These are phyloP conservation scores for Arthrobotrys entomopaga DNA, from an alignment of 2,329 filamentous ascomycete species.

Conservation along the genomic window DNA sequence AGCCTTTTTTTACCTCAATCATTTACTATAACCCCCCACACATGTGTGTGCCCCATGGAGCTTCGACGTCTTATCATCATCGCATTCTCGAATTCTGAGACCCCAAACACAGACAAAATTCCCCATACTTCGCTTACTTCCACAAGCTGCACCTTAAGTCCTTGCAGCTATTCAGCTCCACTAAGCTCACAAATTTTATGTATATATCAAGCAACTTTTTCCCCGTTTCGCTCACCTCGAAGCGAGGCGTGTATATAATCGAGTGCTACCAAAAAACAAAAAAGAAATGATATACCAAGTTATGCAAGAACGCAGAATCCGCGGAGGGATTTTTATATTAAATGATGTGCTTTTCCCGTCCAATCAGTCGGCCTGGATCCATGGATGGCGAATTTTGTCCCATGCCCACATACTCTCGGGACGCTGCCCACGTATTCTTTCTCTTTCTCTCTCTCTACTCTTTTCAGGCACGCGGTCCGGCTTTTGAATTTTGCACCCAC, in stretches of 20 bases:
- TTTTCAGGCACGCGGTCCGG: conserved; percentile 14
- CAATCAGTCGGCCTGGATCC: conserved; percentile 9
- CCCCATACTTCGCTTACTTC: conserved; percentile 3
- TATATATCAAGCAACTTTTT: conserved; percentile 10
- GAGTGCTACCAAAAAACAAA: conserved; percentile 35
- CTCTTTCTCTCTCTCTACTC: too few species aligned
- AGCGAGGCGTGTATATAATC: background rate
- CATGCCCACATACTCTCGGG: conserved; percentile 13
- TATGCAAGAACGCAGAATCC: conserved; percentile 52
- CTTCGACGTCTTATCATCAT: conserved; percentile 17
- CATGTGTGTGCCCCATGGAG: conserved; percentile 12
- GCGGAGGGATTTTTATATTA: conserved; percentile 34
- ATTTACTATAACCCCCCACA: conserved; percentile 18
- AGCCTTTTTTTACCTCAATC: conserved; percentile 7
- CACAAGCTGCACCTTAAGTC: background rate
- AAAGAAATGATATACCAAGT: conserved; percentile 11
- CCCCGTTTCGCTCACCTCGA: background rate
- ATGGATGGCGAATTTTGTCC: background rate
- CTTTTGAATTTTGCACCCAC: conserved; percentile 17
- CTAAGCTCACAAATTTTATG: conserved; percentile 5
- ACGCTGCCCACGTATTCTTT: too few species aligned
- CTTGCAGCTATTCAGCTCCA: conserved; percentile 6
- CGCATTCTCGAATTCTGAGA: background rate
- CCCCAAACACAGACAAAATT: conserved; percentile 10
- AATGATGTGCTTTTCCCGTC: conserved; percentile 36